Evolutionary conservation across 2,329 filamentous ascomycete genomes (phyloP), one percentile per base, ranked within the genome.

Genomic region (Pseudopithomyces chartarum): DNA sequence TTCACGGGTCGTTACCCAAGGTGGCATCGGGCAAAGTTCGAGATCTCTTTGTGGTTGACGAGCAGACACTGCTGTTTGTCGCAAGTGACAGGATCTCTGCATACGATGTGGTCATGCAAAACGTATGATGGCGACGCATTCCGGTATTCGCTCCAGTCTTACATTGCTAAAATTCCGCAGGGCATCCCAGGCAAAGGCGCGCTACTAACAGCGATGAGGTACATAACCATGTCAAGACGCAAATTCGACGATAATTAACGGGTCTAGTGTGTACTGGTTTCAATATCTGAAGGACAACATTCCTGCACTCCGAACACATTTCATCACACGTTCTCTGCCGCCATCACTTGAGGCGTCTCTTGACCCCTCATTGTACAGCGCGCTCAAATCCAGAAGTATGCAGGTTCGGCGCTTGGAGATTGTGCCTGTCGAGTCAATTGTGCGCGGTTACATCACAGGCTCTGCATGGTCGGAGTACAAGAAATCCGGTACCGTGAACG

Each of bases 41-140:
- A 69, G 90, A 96, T 70, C 84, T 96, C 36, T 96, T 91, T 76
- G 82, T 85, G 59, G 80, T 96, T 52, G 86, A 91, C 72, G 80
- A 86, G 39, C 78, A 84, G 55, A 89, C 86, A 2, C 85, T 96
- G 4, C 87, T 96, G 55, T 94, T 97, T 73, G 87, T 93, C 54
- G 89, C 91, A 22, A 90, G 91, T 13, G 93, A 97, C 79, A 89
- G 95, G 64, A 95, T 97, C 75, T 97, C 92, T 22, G 95, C 95
- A 54, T 98, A 94, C 81, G 94, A 98, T 83, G 92, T 96, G 66
- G 87, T 96, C 66, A 87, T 96, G 83, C 80, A 85, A 68, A 97
- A 95, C 78, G 87, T 88, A 74, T 70, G 77, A 67, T 43, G 42
- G 15, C n/a, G 32, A 17, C 19, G 7, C n/a, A 39, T 10, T 10